Percentiles rank a stretch among this genome's conserved stretches.
phyloP scores from a whole-genome alignment of 139 green algal species.

The Eudorina sp. region DNA sequence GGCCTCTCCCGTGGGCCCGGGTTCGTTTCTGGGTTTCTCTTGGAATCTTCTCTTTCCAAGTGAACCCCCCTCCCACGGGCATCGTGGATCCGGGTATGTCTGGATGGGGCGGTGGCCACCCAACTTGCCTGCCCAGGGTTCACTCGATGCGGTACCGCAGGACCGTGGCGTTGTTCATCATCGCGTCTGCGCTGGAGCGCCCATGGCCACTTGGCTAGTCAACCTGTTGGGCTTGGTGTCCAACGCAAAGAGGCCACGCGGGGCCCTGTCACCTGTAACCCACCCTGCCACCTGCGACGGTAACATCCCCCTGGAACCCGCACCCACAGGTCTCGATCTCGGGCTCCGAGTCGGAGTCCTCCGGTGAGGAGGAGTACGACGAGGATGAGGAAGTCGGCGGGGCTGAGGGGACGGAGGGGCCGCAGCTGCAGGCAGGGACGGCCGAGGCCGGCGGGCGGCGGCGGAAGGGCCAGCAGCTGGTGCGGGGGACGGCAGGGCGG shows the following conservation, averaged over 20 bases:
- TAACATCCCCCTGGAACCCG: background rate
- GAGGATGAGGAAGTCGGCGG: background rate
- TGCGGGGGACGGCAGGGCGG: too few species aligned
- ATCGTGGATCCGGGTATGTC: too few species aligned
- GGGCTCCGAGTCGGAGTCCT: constrained; percentile 59
- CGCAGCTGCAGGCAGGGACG: background rate
- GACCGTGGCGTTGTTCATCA: background rate
- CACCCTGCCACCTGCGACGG: too few species aligned
- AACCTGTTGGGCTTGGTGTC: too few species aligned
- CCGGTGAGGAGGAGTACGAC: constrained; percentile 54
- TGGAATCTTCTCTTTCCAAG: too few species aligned
- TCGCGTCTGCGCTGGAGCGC: background rate
- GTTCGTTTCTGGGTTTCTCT: background rate
- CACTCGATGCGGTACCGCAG: too few species aligned
- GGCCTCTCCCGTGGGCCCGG: background rate
- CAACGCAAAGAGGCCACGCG: too few species aligned
- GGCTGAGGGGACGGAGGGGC: background rate
- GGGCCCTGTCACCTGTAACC: too few species aligned
- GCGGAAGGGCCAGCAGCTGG: constrained; percentile 22
- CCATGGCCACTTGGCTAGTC: too few species aligned
- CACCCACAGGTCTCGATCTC: constrained; percentile 77
- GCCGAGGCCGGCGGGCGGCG: background rate
- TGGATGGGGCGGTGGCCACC: too few species aligned
- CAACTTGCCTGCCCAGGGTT: too few species aligned
- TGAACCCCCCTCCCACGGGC: too few species aligned